phyloP scores from a whole-genome alignment of 352 stramenopile species.

The Lagenidium sp. region DNA sequence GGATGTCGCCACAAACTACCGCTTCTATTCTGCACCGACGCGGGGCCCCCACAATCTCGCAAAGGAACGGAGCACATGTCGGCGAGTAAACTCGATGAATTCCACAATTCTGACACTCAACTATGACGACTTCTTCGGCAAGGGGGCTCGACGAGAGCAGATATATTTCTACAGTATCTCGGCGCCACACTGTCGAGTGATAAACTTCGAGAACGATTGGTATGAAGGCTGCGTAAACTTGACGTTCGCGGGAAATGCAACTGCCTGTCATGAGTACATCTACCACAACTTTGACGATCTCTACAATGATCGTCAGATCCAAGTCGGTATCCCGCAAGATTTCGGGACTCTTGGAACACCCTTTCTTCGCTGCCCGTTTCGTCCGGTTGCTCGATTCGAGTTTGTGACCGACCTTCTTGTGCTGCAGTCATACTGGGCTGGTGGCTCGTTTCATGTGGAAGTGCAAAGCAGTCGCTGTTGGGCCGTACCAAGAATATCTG shows the following conservation, averaged over 20 bases:
- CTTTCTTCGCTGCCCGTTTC: conserved; percentile 19
- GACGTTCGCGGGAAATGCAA: conserved; percentile 6
- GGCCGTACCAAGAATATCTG: conserved; percentile 1
- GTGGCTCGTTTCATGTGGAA: conserved; percentile 20
- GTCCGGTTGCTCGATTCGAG: conserved; percentile 12
- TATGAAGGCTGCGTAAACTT: conserved; percentile 6
- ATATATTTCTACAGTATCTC: conserved; percentile 26
- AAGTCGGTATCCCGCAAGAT: conserved; percentile 16
- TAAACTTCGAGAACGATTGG: conserved; percentile 22
- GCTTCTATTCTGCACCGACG: conserved; percentile 16
- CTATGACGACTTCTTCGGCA: conserved; percentile 22
- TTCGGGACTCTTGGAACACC: conserved; percentile 16
- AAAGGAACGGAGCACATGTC: conserved; percentile 14
- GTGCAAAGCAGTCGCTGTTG: conserved; percentile 17
- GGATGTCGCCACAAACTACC: conserved; percentile 15
- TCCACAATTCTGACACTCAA: conserved; percentile 13
- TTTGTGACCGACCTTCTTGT: conserved; percentile 23
- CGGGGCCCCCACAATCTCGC: conserved; percentile 12
- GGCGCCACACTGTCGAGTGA: conserved; percentile 16
- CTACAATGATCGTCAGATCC: conserved; percentile 6
- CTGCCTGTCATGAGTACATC: conserved; percentile 19
- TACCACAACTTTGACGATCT: conserved; percentile 20
- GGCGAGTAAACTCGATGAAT: conserved; percentile 18
- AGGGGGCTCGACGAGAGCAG: conserved; percentile 11
- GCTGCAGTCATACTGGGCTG: conserved; percentile 23